These are phyloP conservation scores for Globisporangium viniferum DNA, from an alignment of 352 stramenopile species.

Conservation along the genomic window DNA sequence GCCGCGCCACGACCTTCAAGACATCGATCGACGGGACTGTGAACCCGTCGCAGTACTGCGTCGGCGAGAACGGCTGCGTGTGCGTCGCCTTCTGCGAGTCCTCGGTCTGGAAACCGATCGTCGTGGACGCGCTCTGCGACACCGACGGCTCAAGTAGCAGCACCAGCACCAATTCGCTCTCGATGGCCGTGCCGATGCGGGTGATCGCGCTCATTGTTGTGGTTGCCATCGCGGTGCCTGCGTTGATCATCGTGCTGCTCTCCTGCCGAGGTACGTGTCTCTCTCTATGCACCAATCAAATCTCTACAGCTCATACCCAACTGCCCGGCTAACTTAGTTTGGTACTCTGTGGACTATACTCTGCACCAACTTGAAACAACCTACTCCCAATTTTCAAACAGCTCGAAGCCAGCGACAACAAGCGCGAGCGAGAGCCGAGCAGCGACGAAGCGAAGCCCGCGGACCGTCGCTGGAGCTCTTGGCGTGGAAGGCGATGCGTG, in stretches of 20 bases:
- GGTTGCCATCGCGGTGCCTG: slow-evolving; percentile 5
- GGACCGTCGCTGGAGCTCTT: slow-evolving; percentile 13
- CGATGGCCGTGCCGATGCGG: background rate
- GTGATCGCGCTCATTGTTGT: slow-evolving; percentile 11
- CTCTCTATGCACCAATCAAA: background rate
- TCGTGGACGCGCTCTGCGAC: slow-evolving; percentile 20
- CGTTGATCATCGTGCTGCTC: slow-evolving; percentile 5
- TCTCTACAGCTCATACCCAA: background rate
- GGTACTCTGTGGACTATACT: background rate
- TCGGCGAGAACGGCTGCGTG: slow-evolving; percentile 30
- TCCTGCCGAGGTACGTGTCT: slow-evolving; percentile 13
- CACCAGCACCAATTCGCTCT: slow-evolving; percentile 3
- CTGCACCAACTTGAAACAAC: no score
- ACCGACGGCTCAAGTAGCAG: slow-evolving; percentile 8
- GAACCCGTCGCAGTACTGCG: slow-evolving; percentile 27
- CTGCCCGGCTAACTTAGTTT: background rate
- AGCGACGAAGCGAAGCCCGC: background rate
- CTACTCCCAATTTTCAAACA: background rate
- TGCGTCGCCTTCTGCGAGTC: slow-evolving; percentile 41
- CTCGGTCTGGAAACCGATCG: slow-evolving; percentile 17
- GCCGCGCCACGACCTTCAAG: slow-evolving; percentile 11
- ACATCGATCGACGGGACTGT: background rate
- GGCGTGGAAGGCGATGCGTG: slow-evolving; percentile 21
- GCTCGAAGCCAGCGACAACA: background rate
- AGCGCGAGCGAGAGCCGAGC: background rate